Percentiles rank a stretch among this genome's conserved stretches.
These are phyloP conservation scores for Nidularia pulvinata DNA, from an alignment of 768 basidiomycete species.

Conservation along the genomic window DNA sequence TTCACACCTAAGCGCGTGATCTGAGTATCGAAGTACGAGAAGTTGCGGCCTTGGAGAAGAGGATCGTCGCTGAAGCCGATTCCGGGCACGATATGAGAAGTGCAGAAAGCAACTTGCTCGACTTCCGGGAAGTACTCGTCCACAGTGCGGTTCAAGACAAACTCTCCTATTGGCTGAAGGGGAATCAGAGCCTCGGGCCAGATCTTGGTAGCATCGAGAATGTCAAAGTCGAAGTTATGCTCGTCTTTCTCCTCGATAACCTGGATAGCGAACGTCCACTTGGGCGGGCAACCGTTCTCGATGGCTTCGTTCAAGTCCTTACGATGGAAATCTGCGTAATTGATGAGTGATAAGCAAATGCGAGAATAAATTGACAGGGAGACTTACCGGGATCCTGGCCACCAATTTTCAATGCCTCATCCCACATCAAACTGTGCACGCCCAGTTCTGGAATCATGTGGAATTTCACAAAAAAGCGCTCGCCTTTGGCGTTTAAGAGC, in stretches of 20 bases:
- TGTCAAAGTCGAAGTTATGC: slow-evolving; percentile 85
- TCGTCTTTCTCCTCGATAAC: slow-evolving; percentile 68
- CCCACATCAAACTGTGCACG: slow-evolving; percentile 85
- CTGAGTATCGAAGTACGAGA: slow-evolving; percentile 88
- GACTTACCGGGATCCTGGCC: slow-evolving; percentile 78
- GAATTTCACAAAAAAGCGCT: slow-evolving; percentile 87
- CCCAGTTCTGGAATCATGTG: slow-evolving; percentile 84
- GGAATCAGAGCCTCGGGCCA: slow-evolving; percentile 86
- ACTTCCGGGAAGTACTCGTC: slow-evolving; percentile 86
- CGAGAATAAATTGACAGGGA: background rate
- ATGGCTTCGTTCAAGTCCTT: slow-evolving; percentile 89
- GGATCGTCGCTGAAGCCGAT: slow-evolving; percentile 80
- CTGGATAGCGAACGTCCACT: slow-evolving; percentile 82
- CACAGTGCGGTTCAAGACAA: slow-evolving; percentile 61
- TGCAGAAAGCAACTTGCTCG: slow-evolving; percentile 92
- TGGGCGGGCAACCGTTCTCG: slow-evolving; percentile 63
- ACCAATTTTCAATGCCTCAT: slow-evolving; percentile 81
- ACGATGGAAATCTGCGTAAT: slow-evolving; percentile 72
- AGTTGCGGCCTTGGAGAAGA: slow-evolving; percentile 82
- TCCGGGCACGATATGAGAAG: slow-evolving; percentile 64
- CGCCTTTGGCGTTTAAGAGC: slow-evolving; percentile 62
- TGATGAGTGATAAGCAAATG: background rate
- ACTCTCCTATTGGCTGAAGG: slow-evolving; percentile 73
- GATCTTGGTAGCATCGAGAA: slow-evolving; percentile 85
- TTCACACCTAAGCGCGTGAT: slow-evolving; percentile 80